Evolutionary conservation across 2,329 filamentous ascomycete genomes (phyloP).

Genomic region (Beauveria asiatica): DNA sequence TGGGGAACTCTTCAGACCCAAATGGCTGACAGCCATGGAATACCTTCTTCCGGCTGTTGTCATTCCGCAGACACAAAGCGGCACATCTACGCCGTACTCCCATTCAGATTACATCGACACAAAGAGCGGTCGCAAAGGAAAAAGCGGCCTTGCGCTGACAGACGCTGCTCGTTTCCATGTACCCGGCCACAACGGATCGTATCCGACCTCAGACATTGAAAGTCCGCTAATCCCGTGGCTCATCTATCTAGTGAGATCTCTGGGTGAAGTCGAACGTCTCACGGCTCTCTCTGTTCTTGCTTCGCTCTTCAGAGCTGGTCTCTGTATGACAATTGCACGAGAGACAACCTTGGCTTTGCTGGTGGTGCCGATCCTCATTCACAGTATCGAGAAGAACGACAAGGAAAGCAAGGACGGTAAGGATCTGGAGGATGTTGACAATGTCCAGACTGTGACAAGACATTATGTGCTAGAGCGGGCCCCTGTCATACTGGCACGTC

Average conservation of each 20-base stretch:
- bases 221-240: slow-evolving; percentile 68
- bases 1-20: slow-evolving; percentile 37
- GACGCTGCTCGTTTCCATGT: slow-evolving; percentile 25
- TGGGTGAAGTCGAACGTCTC: slow-evolving; percentile 50
- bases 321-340: slow-evolving; percentile 51
- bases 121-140: slow-evolving; percentile 22
- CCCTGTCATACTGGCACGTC: slow-evolving; percentile 65
- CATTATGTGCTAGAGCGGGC: slow-evolving; percentile 55
- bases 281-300: slow-evolving; percentile 63
- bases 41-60: slow-evolving; percentile 52
- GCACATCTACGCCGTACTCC: slow-evolving; percentile 18
- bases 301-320: slow-evolving; percentile 58
- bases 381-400: slow-evolving; percentile 42
- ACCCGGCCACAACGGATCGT: slow-evolving; percentile 21
- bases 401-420: slow-evolving; percentile 41
- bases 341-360: slow-evolving; percentile 58
- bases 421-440: slow-evolving; percentile 32
- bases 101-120: slow-evolving; percentile 20
- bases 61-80: slow-evolving; percentile 28
- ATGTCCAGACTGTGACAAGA: slow-evolving; percentile 27
- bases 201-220: slow-evolving; percentile 51
- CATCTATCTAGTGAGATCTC: slow-evolving; percentile 52
- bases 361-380: slow-evolving; percentile 61
- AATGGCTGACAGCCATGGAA: slow-evolving; percentile 51
- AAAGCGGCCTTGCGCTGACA: slow-evolving; percentile 20